A percentile compares a stretch with the other conserved stretches of the same genome.
These are phyloP conservation scores for Monosporozyma solicola DNA, from an alignment of 805 yeast genomes.

Conservation along the genomic window DNA sequence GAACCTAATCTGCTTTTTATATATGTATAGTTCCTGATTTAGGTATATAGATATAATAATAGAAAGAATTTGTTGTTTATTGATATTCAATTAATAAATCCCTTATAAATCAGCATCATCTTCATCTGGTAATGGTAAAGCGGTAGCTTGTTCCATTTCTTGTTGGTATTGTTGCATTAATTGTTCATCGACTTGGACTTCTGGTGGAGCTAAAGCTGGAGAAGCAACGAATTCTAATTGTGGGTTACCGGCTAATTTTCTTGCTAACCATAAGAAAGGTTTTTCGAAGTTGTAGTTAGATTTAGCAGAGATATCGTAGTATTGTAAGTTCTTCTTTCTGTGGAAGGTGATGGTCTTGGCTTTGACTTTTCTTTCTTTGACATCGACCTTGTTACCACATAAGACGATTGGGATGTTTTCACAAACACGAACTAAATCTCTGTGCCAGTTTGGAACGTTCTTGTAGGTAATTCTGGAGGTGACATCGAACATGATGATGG, in stretches of 20 bases:
- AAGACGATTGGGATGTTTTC: conserved; percentile 98
- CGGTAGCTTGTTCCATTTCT: conserved; percentile 99
- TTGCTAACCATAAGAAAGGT: conserved; percentile 99
- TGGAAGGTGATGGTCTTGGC: conserved; percentile 99
- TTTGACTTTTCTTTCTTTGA: conserved; percentile 98
- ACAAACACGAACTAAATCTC: conserved; percentile 98
- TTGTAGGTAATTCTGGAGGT: conserved; percentile 98
- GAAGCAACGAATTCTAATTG: conserved; percentile 97
- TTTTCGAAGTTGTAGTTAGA: conserved; percentile 99
- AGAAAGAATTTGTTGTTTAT: not conserved
- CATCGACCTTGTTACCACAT: conserved; percentile 99
- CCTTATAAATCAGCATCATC: conserved; percentile 96
- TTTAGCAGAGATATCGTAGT: conserved; percentile 98
- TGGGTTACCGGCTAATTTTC: conserved; percentile 97
- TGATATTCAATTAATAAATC: not conserved
- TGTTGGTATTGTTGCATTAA: conserved; percentile 98
- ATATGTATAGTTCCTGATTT: not conserved
- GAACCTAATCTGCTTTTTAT: not conserved
- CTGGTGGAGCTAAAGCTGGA: conserved; percentile 99
- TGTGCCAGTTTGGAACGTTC: conserved; percentile 99
- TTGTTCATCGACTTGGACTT: conserved; percentile 92
- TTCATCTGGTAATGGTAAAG: conserved; percentile 99
- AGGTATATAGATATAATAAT: not conserved
- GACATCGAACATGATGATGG: conserved; percentile 99
- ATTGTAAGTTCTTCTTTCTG: conserved; percentile 99